These are phyloP conservation scores for Arthrocladium fulminans DNA, from an alignment of 2,329 filamentous ascomycete species.

Conservation along the genomic window DNA sequence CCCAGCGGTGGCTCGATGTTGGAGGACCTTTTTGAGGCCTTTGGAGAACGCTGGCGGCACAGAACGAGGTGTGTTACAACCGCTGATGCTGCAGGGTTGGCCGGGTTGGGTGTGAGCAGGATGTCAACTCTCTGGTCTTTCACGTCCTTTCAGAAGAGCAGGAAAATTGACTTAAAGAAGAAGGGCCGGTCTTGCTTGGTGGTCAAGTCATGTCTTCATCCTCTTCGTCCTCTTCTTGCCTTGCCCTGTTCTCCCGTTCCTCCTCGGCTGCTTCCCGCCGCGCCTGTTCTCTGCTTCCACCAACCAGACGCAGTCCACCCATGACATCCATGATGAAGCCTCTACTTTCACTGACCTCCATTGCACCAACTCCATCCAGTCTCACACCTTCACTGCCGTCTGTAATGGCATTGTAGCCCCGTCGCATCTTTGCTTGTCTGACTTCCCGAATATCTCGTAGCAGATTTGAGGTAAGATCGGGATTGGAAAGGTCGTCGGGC, in stretches of 20 bases:
- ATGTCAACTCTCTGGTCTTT: too few species aligned
- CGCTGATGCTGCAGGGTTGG: too few species aligned
- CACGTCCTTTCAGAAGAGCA: too few species aligned
- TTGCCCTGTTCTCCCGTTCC: constrained; percentile 42
- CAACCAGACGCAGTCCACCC: constrained; percentile 74
- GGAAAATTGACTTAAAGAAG: too few species aligned
- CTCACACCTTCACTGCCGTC: constrained; percentile 63
- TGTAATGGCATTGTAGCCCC: constrained; percentile 62
- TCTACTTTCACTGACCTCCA: constrained; percentile 84
- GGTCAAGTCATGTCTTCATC: constrained; percentile 47
- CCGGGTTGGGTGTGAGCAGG: too few species aligned
- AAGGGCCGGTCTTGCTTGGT: not conserved
- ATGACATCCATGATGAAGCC: constrained; percentile 78
- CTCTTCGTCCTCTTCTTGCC: constrained; percentile 47
- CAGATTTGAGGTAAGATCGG: constrained; percentile 64
- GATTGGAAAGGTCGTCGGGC: constrained; percentile 67
- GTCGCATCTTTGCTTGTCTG: constrained; percentile 77
- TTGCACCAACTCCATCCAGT: constrained; percentile 73
- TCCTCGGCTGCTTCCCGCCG: constrained; percentile 69
- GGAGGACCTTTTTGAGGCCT: too few species aligned
- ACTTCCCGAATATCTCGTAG: constrained; percentile 79
- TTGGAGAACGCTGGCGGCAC: too few species aligned
- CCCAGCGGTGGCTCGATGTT: too few species aligned
- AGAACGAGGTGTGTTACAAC: too few species aligned
- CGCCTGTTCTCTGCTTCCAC: constrained; percentile 67